These are phyloP conservation scores for Trametes hirsuta DNA, from an alignment of 1,284 basidiomycete species.

Conservation along the genomic window DNA sequence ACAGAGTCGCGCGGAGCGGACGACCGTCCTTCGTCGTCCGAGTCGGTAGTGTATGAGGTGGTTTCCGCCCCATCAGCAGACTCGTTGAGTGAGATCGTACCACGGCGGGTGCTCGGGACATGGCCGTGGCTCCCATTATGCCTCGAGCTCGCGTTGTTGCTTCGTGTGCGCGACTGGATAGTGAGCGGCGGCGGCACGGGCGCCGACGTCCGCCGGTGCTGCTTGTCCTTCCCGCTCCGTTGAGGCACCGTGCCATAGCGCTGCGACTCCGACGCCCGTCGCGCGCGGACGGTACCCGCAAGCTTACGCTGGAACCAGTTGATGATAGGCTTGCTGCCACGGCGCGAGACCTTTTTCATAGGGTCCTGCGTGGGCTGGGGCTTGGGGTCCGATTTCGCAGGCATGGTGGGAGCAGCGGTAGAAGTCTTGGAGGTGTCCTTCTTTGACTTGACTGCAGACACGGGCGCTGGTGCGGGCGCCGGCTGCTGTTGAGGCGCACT, in stretches of 20 bases:
- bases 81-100: conserved; percentile 64
- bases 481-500: conserved; percentile 9
- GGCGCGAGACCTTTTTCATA: conserved; percentile 58
- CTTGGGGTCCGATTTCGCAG: conserved; percentile 18
- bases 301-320: conserved; percentile 92
- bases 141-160: conserved; percentile 26
- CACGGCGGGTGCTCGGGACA: conserved; percentile 24
- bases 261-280: conserved; percentile 44
- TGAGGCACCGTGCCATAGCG: conserved; percentile 24
- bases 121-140: conserved; percentile 25
- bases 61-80: conserved; percentile 47
- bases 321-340: conserved; percentile 84
- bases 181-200: conserved; percentile 31
- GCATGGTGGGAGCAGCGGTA: conserved; percentile 14
- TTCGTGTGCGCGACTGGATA: conserved; percentile 21
- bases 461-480: conserved; percentile 1
- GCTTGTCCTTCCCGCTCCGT: conserved; percentile 32
- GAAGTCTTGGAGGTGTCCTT: conserved; percentile 27
- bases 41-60: conserved; percentile 26
- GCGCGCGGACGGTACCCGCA: conserved; percentile 61
- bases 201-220: conserved; percentile 31
- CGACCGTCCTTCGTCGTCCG: conserved; percentile 52
- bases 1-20: conserved; percentile 67
- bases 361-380: conserved; percentile 24
- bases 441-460: conserved; percentile 26